phyloP scores from a whole-genome alignment of 805 yeast species.

The Yamadazyma laniorum region DNA sequence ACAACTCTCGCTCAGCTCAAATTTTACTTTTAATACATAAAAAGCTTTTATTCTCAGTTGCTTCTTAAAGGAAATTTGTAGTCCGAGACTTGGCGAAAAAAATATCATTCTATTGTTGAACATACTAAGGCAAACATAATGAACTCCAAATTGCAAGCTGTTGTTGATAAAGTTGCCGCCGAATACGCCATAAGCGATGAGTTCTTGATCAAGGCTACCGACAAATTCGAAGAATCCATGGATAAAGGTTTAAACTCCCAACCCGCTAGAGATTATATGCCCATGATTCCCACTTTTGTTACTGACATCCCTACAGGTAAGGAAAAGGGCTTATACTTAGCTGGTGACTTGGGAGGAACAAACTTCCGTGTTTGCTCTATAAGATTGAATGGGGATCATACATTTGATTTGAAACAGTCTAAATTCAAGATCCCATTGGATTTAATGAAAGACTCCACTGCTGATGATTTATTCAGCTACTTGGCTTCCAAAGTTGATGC shows the following conservation, averaged over 20 bases:
- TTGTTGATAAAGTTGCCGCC: constrained; percentile 35
- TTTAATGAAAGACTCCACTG: constrained; percentile 61
- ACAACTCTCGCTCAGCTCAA: no score
- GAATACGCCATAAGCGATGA: constrained; percentile 44
- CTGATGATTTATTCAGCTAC: constrained; percentile 68
- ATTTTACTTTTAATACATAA: no score
- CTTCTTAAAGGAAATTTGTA: neutral
- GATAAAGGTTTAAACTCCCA: constrained; percentile 53
- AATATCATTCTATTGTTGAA: neutral
- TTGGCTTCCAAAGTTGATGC: constrained; percentile 67
- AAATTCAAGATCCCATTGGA: constrained; percentile 79
- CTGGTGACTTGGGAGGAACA: constrained; percentile 96
- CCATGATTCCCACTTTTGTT: constrained; percentile 93
- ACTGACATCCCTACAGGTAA: constrained; percentile 82
- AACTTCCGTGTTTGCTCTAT: constrained; percentile 94
- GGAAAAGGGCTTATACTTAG: constrained; percentile 79
- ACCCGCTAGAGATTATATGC: constrained; percentile 46
- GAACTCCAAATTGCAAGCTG: constrained; percentile 22
- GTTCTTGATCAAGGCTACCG: constrained; percentile 46
- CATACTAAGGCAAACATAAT: constrained; percentile 7
- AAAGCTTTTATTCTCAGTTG: no score
- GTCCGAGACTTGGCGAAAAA: neutral
- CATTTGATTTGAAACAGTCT: constrained; percentile 72
- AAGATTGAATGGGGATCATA: constrained; percentile 68
- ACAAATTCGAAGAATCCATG: constrained; percentile 59